phyloP scores from a whole-genome alignment of 2,329 filamentous ascomycete genomes.

The Aspergillus hortae region DNA sequence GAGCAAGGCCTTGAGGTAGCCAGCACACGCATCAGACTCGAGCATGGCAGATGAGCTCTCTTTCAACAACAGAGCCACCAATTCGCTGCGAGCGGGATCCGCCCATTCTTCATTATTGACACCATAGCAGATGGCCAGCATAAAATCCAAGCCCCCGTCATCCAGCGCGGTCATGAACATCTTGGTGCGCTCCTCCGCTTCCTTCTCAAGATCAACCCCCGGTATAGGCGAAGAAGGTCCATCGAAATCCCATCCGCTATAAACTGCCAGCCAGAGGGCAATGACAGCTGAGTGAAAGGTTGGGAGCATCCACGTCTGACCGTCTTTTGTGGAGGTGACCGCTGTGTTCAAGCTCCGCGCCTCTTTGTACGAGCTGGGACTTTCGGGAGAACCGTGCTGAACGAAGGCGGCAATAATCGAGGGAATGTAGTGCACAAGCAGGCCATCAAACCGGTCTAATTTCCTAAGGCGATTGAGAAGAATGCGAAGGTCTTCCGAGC shows the following conservation, averaged over 20 bases:
- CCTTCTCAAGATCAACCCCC: conserved; percentile 61
- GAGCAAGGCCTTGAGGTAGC: conserved; percentile 67
- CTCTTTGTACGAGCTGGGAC: conserved; percentile 62
- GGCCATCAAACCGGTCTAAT: conserved; percentile 72
- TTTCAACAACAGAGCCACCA: conserved; percentile 78
- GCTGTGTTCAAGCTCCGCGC: conserved; percentile 67
- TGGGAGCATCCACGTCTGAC: conserved; percentile 66
- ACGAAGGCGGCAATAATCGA: conserved; percentile 73
- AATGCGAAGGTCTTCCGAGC: conserved; percentile 67
- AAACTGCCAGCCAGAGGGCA: conserved; percentile 88
- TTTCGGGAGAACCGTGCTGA: conserved; percentile 73
- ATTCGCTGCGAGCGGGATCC: conserved; percentile 76
- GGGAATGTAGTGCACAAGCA: conserved; percentile 77
- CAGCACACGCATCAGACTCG: conserved; percentile 66
- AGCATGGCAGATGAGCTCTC: conserved; percentile 68
- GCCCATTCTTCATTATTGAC: conserved; percentile 79
- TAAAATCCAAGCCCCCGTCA: conserved; percentile 88
- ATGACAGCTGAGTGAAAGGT: conserved; percentile 75
- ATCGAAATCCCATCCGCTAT: conserved; percentile 84
- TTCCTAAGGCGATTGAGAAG: conserved; percentile 67
- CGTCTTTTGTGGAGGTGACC: conserved; percentile 64
- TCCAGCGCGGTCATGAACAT: conserved; percentile 74
- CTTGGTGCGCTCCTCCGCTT: conserved; percentile 67
- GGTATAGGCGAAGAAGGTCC: conserved; percentile 57
- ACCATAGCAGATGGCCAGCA: conserved; percentile 79